Evolutionary conservation across 2,329 filamentous ascomycete species (phyloP), one percentile per base, ranked within the genome.

Genomic region (Shiraia sp.): DNA sequence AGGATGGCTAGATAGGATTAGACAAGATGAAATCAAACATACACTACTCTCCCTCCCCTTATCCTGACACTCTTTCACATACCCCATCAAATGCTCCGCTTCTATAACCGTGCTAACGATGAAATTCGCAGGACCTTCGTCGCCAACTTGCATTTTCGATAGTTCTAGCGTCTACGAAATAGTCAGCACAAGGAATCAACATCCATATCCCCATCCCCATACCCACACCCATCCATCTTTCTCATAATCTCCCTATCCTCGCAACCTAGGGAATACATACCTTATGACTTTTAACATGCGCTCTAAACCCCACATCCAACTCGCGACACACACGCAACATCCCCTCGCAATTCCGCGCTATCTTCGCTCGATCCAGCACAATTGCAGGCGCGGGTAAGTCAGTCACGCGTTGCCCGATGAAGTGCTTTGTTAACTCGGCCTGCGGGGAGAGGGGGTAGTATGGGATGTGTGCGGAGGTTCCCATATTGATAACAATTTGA

Each of bases 211-310:
- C n/a, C n/a, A n/a, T n/a, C n/a, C n/a, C n/a, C n/a, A n/a, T n/a
- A n/a, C n/a, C n/a, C n/a, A n/a, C n/a, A n/a, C n/a, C n/a, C n/a
- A n/a, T n/a, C n/a, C n/a, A n/a, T n/a, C n/a, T n/a, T n/a, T n/a
- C n/a, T n/a, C n/a, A n/a, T n/a, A n/a, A n/a, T n/a, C n/a, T n/a
- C n/a, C n/a, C n/a, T n/a, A n/a, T n/a, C n/a, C n/a, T n/a, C n/a
- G n/a, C n/a, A n/a, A n/a, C n/a, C n/a, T n/a, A n/a, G n/a, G n/a
- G n/a, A n/a, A n/a, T n/a, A n/a, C n/a, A n/a, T n/a, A n/a, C n/a
- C 83, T 93, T 93, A 67, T 93, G 88, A 15, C 87, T 90, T 71
- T 93, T 93, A 45, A 92, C 82, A 65, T 93, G 88, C 1, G 86
- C 84, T 44, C 88, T 76, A 73, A 89, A 92, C 6, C 77, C 78